A percentile compares a stretch with the other conserved stretches of the same genome.
phyloP scores from a whole-genome alignment of 2,329 filamentous ascomycete species.

The Cryphonectria radicalis region DNA sequence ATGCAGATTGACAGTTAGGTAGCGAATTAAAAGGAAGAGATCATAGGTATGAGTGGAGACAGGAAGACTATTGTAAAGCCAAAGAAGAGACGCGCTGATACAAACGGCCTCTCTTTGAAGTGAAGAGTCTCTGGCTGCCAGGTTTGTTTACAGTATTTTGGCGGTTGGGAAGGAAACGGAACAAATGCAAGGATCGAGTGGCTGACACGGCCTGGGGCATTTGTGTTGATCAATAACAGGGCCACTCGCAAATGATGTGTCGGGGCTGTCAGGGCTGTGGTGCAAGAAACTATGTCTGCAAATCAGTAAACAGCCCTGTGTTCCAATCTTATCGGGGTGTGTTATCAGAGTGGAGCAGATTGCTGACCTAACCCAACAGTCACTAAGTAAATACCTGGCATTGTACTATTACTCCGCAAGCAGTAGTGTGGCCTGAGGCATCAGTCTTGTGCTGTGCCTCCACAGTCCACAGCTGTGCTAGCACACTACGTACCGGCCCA shows the following conservation, averaged over 20 bases:
- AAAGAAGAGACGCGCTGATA: slow-evolving; percentile 18
- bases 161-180: slow-evolving; percentile 19
- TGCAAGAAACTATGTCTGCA: neutral
- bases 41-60: slow-evolving; percentile 27
- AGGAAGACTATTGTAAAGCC: slow-evolving; percentile 12
- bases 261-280: neutral
- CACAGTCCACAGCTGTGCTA: neutral
- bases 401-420: neutral
- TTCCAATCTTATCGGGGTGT: neutral
- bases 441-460: neutral
- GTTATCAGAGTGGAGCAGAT: neutral
- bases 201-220: slow-evolving; percentile 17
- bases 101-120: slow-evolving; percentile 18
- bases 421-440: neutral
- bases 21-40: slow-evolving; percentile 22
- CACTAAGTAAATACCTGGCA: too few species aligned
- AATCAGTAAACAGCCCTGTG: neutral
- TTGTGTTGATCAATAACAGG: slow-evolving; percentile 18
- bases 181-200: slow-evolving; percentile 22
- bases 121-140: slow-evolving; percentile 6
- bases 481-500: neutral
- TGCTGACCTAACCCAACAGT: neutral
- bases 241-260: slow-evolving; percentile 13
- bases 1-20: neutral
- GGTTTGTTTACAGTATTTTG: slow-evolving; percentile 17